phyloP scores from a whole-genome alignment of 441 rosid genomes.

The Macaranga tanarius region DNA sequence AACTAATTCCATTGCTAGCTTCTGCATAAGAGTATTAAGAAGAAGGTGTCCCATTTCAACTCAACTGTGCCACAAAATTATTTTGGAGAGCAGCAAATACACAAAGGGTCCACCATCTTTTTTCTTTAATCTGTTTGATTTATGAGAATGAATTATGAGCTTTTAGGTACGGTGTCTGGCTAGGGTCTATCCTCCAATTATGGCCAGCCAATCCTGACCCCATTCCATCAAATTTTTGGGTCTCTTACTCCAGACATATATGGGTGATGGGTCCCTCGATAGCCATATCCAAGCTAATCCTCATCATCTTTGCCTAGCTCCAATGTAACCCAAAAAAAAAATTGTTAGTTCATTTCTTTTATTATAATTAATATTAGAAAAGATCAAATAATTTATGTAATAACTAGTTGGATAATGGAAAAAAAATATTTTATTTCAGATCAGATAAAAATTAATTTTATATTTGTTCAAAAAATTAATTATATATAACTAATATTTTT shows the following conservation, averaged over 20 bases:
- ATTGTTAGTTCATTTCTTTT: no score
- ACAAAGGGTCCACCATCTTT: conserved; percentile 18
- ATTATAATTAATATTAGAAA: no score
- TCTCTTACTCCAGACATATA: neutral
- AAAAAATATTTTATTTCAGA: no score
- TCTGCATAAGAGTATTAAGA: no score
- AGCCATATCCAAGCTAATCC: conserved; percentile 23
- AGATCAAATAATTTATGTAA: no score
- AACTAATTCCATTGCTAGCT: no score
- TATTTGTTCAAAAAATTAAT: no score
- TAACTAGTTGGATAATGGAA: no score
- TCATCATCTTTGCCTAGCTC: conserved; percentile 17
- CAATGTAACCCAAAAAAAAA: neutral
- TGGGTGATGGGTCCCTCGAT: conserved; percentile 31
- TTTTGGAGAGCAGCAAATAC: neutral
- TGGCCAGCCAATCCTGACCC: conserved; percentile 31
- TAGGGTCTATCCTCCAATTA: conserved; percentile 25
- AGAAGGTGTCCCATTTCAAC: no score
- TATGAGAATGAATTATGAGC: conserved; percentile 18
- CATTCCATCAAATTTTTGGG: neutral
- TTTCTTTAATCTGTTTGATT: conserved; percentile 2
- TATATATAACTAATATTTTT: no score
- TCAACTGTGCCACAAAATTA: neutral
- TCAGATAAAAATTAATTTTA: no score
- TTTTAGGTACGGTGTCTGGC: conserved; percentile 15